Evolutionary conservation across 768 basidiomycete species (phyloP).

Genomic region (Mycena sanguinolenta): DNA sequence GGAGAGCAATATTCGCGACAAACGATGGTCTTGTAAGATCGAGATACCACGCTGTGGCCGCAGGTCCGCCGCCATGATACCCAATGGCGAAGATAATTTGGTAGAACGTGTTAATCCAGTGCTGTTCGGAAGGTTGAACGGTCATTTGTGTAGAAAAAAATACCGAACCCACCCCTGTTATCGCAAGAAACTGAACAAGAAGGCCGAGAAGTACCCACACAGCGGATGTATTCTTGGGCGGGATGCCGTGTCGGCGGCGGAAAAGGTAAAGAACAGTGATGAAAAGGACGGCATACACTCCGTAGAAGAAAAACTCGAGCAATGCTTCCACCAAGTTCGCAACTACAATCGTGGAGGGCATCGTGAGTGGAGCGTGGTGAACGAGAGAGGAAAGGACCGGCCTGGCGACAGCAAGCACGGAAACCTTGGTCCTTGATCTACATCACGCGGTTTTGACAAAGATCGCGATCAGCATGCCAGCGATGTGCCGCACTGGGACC

Average conservation of each 20-base stretch:
- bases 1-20: slow-evolving; percentile 22
- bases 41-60: slow-evolving; percentile 12
- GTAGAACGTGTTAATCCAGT: slow-evolving; percentile 24
- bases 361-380: no score
- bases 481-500: no score
- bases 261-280: slow-evolving; percentile 29
- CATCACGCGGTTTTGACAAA: no score
- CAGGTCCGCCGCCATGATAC: slow-evolving; percentile 19
- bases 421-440: no score
- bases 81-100: slow-evolving; percentile 24
- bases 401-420: no score
- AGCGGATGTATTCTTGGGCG: slow-evolving; percentile 23
- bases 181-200: slow-evolving; percentile 21
- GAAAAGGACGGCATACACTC: slow-evolving; percentile 28
- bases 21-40: slow-evolving; percentile 26
- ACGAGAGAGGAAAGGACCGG: no score
- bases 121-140: slow-evolving; percentile 11
- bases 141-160: slow-evolving; percentile 4
- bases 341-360: slow-evolving; percentile 10
- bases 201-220: slow-evolving; percentile 22
- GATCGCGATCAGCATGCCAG: no score
- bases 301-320: slow-evolving; percentile 28
- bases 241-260: slow-evolving; percentile 28
- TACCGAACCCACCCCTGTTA: slow-evolving; percentile 19
- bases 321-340: slow-evolving; percentile 25